Evolutionary conservation across 2,329 filamentous ascomycete genomes (phyloP).

Genomic region (Aspergillus neotritici): DNA sequence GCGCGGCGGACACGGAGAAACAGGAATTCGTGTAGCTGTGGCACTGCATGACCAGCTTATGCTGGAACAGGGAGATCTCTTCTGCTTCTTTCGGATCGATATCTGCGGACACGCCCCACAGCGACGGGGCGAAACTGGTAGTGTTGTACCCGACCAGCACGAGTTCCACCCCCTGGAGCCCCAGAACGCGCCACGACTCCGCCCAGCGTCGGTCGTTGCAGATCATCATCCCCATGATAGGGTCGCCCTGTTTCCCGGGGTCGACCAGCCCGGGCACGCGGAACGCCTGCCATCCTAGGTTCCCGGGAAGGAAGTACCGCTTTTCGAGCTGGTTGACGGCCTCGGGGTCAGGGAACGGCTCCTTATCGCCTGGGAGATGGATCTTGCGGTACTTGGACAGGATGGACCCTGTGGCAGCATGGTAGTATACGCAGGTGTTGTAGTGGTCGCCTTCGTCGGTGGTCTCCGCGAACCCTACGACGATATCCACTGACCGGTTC

Average conservation of each 20-base stretch:
- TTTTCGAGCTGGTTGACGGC: slow-evolving; percentile 54
- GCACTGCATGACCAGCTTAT: slow-evolving; percentile 48
- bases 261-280: slow-evolving; percentile 45
- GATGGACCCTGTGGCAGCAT: slow-evolving; percentile 37
- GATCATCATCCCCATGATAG: slow-evolving; percentile 52
- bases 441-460: slow-evolving; percentile 43
- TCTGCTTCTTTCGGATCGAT: slow-evolving; percentile 44
- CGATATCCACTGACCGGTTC: slow-evolving; percentile 47
- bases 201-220: slow-evolving; percentile 53
- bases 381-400: slow-evolving; percentile 53
- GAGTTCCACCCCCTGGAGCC: slow-evolving; percentile 48
- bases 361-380: slow-evolving; percentile 50
- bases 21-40: slow-evolving; percentile 51
- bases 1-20: slow-evolving; percentile 47
- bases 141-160: slow-evolving; percentile 50
- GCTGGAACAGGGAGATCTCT: slow-evolving; percentile 47
- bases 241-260: slow-evolving; percentile 39
- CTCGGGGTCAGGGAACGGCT: slow-evolving; percentile 45
- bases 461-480: slow-evolving; percentile 50
- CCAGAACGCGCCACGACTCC: slow-evolving; percentile 49
- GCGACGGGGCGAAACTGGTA: slow-evolving; percentile 44
- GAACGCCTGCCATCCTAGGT: slow-evolving; percentile 52
- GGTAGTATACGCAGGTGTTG: slow-evolving; percentile 51
- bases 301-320: slow-evolving; percentile 49
- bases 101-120: slow-evolving; percentile 38